Evolutionary conservation across 2,329 filamentous ascomycete genomes (phyloP).

Genomic region (Fusarium pseudonygamai): DNA sequence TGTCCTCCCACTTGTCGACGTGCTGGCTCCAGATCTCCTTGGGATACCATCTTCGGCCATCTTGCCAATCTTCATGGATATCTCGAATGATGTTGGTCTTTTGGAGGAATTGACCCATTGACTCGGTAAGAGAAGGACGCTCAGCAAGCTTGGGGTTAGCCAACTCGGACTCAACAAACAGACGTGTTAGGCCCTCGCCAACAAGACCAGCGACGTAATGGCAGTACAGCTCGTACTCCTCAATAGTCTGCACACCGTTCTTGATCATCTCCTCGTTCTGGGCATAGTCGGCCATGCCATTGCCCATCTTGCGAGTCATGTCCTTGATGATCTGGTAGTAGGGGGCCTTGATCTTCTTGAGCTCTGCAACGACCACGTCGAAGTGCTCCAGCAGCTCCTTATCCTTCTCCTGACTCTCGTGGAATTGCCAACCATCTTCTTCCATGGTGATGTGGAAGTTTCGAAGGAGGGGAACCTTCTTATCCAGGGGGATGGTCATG

Average conservation of each 20-base stretch:
- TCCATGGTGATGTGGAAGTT: conserved; percentile 83
- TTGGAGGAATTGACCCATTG: conserved; percentile 97
- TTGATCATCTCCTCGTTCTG: conserved; percentile 83
- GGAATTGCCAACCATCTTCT: conserved; percentile 89
- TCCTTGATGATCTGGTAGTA: conserved; percentile 92
- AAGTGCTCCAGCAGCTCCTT: conserved; percentile 92
- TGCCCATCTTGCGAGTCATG: conserved; percentile 93
- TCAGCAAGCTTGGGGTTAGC: conserved; percentile 87
- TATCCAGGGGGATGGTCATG: conserved; percentile 84
- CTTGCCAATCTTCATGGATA: conserved; percentile 86
- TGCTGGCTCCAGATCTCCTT: conserved; percentile 98
- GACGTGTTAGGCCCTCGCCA: conserved; percentile 87
- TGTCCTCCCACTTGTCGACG: conserved; percentile 86
- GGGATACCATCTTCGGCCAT: conserved; percentile 92
- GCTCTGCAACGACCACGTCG: conserved; percentile 84
- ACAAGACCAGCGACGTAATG: conserved; percentile 99
- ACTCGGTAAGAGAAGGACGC: conserved; percentile 83
- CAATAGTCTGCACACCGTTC: conserved; percentile 81
- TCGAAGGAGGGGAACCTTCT: conserved; percentile 87
- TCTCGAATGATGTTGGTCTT: conserved; percentile 99
- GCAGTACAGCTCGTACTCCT: conserved; percentile 96
- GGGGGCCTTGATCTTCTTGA: conserved; percentile 84
- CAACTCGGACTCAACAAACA: conserved; percentile 88
- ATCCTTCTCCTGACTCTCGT: conserved; percentile 93
- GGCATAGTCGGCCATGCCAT: conserved; percentile 97